Base-by-base conservation (phyloP, 257 asterid genomes). In the Oldenlandia corymbosa region DNA sequence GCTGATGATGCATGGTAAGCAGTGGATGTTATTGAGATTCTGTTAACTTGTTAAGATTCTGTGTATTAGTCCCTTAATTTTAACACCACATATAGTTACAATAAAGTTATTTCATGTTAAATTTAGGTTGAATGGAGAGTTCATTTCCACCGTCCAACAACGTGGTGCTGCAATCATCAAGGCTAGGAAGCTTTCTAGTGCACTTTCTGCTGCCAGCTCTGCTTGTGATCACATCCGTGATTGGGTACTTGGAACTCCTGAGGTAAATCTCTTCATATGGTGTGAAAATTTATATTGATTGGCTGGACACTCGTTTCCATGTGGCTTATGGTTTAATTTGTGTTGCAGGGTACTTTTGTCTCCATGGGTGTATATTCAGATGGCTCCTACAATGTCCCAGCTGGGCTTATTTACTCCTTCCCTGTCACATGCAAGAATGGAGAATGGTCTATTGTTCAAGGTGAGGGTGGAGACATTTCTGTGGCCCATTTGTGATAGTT, bases 341-440 rank as follows among this genome's bases (percentile, higher is more conserved):
- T 30, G 30, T 49, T 57, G 37, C 73, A 91, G 94, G 98, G 98
- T 13, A 81, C 96, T 54, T 91, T 80, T 79, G 98, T 91, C 43
- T 91, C 98, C 12, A 91, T 91, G 98, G 98, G 98, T 74, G 98
- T 91, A 21, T 88, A 88, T 83, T 91, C 98, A 54, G 98, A 91
- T 77, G 95, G 96, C 68, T 91, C 95, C 49, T 91, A 86, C 85
- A 75, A 80, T 64, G 96, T 91, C 65, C 98, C 98, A 32, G 64
- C 91, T 31, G 96, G 98, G 32, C 91, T 91, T 60, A 83, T 91
- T 52, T 91, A 83, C 60, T 91, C 98, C 62, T 91, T 91, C 84
- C 98, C 96, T 0, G 96, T 91, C 18, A 88, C 94, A 54, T 91
- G 98, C 86, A 81, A 85, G 76, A 84, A 91, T 58, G 98, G 98